phyloP scores from a whole-genome alignment of 768 basidiomycete species.

The Rhizopogon roseolus region DNA sequence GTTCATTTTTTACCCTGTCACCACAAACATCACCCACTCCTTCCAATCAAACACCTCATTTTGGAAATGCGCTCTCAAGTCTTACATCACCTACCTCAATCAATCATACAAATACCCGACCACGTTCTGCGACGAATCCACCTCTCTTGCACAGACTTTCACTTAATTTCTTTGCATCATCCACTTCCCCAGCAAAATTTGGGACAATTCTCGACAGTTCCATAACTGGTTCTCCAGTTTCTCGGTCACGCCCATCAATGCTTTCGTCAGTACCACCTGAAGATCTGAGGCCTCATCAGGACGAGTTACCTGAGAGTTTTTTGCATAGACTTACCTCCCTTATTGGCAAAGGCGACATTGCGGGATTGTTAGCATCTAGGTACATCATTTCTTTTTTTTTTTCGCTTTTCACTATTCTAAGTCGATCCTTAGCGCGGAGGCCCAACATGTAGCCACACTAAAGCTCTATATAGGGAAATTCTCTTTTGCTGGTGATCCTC shows the following conservation, averaged over 20 bases:
- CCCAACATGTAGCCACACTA: conserved; percentile 66
- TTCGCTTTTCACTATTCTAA: conserved; percentile 6
- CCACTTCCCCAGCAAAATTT: conserved; percentile 30
- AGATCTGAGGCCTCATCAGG: conserved; percentile 49
- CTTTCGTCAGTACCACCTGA: conserved; percentile 38
- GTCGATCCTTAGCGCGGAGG: conserved; percentile 50
- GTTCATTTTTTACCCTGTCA: conserved; percentile 24
- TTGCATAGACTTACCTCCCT: conserved; percentile 56
- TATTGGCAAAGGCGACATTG: conserved; percentile 76
- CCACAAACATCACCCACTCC: conserved; percentile 12
- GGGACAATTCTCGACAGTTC: conserved; percentile 7
- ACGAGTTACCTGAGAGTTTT: conserved; percentile 71
- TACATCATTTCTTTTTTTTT: conserved; percentile 25
- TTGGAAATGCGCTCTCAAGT: conserved; percentile 6
- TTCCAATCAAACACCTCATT: conserved; percentile 7
- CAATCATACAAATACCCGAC: conserved; percentile 34
- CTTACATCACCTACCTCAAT: conserved; percentile 7
- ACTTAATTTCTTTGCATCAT: conserved; percentile 53
- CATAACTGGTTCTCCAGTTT: conserved; percentile 16
- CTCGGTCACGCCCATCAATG: conserved; percentile 42
- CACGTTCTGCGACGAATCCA: conserved; percentile 57
- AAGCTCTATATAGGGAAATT: conserved; percentile 71
- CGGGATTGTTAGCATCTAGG: conserved; percentile 78
- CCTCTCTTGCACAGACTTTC: conserved; percentile 69
- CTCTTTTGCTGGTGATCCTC: conserved; percentile 71